Conservation (phyloP, 768 basidiomycete species). For the Trametes cingulata region DNA sequence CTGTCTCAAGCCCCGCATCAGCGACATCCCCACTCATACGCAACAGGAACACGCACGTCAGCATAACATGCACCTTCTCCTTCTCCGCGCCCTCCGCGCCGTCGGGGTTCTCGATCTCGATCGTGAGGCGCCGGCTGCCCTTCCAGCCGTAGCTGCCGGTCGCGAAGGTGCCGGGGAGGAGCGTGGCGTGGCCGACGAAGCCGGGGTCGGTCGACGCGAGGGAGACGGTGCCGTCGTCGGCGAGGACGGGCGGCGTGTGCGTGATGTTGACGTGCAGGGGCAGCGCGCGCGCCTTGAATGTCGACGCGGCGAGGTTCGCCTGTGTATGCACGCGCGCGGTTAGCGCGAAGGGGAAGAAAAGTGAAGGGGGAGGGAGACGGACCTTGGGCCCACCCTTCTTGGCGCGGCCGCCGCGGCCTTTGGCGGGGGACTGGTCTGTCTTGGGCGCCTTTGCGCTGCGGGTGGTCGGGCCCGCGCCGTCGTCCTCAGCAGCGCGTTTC, state of each 20-base stretch:
- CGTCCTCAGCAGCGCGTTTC: conserved; percentile 32
- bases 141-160: conserved; percentile 90
- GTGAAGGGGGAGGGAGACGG: conserved; percentile 16
- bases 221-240: conserved; percentile 36
- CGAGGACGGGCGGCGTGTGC: conserved; percentile 55
- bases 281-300: conserved; percentile 65
- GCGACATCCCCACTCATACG: neutral
- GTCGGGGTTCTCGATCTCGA: conserved; percentile 59
- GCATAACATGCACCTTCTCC: conserved; percentile 70
- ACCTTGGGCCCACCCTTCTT: conserved; percentile 54
- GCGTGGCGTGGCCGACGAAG: conserved; percentile 54
- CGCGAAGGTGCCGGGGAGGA: conserved; percentile 60
- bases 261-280: conserved; percentile 71
- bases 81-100: conserved; percentile 45
- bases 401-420: conserved; percentile 37
- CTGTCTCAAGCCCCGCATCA: conserved; percentile 36
- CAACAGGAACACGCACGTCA: conserved; percentile 57
- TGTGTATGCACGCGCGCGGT: conserved; percentile 23
- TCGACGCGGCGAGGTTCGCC: conserved; percentile 47
- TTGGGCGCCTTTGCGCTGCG: conserved; percentile 45
- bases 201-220: conserved; percentile 54
- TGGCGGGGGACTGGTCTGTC: conserved; percentile 37
- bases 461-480: conserved; percentile 23
- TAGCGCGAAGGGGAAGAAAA: neutral
- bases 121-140: conserved; percentile 62